Conservation (phyloP, 192 early-diverging fungal species). For the Gaertneriomyces sp. region DNA sequence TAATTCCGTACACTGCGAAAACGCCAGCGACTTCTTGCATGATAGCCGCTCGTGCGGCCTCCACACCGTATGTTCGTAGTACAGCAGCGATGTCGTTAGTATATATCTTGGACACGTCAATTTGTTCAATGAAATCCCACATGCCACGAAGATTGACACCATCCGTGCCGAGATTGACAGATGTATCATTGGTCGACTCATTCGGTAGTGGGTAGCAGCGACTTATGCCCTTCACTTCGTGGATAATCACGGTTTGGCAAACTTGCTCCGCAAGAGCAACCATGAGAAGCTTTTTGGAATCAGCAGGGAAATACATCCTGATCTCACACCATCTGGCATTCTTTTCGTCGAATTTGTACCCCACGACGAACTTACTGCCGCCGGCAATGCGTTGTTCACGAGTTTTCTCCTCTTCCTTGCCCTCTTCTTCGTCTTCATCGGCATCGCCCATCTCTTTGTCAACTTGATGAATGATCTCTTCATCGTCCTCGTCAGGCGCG, state of each 20-base stretch:
- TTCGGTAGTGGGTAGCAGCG: conserved; percentile 78
- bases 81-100: conserved; percentile 98
- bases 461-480: conserved; percentile 29
- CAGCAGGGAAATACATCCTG: conserved; percentile 81
- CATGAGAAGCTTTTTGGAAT: conserved; percentile 93
- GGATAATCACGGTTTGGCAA: conserved; percentile 69
- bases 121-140: conserved; percentile 68
- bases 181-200: conserved; percentile 74
- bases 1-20: conserved; percentile 92
- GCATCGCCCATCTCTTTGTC: conserved; percentile 27
- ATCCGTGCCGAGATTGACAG: conserved; percentile 74
- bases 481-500: conserved; percentile 82
- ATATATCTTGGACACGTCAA: conserved; percentile 84
- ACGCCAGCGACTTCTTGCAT: conserved; percentile 89
- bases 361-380: conserved; percentile 62
- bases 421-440: conserved; percentile 46
- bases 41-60: conserved; percentile 89
- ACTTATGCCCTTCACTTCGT: conserved; percentile 80
- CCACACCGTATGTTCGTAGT: conserved; percentile 91
- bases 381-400: conserved; percentile 56
- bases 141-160: conserved; percentile 90
- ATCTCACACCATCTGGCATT: conserved; percentile 76
- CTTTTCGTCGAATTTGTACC: conserved; percentile 65
- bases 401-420: conserved; percentile 36
- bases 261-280: conserved; percentile 79